Evolutionary conservation across 129 eudicot genomes (phyloP).

Genomic region (Silybum marianum): DNA sequence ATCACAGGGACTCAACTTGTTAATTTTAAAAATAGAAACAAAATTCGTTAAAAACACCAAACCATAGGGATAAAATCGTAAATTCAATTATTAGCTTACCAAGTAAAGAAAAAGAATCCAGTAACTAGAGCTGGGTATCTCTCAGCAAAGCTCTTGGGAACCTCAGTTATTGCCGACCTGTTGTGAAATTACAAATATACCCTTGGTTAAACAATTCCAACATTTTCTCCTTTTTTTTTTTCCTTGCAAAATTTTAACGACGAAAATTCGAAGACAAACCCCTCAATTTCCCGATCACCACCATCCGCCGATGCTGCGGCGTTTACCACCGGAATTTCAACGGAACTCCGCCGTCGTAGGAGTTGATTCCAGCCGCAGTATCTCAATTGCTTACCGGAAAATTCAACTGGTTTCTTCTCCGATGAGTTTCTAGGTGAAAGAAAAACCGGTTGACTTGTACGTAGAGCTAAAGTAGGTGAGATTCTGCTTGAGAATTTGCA

Average conservation of each 20-base stretch:
- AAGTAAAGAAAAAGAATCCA: conserved; percentile 65
- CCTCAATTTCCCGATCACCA: conserved; percentile 52
- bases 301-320: conserved; percentile 71
- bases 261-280: conserved; percentile 41
- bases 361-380: conserved; percentile 42
- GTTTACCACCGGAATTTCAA: conserved; percentile 33
- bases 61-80: not conserved
- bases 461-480: conserved; percentile 31
- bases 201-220: not conserved
- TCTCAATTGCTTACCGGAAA: conserved; percentile 40
- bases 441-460: conserved; percentile 32
- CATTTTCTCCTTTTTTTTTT: not conserved
- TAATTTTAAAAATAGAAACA: not conserved
- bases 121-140: conserved; percentile 54
- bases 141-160: conserved; percentile 50
- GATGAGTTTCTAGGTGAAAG: conserved; percentile 26
- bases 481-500: conserved; percentile 20
- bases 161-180: conserved; percentile 39
- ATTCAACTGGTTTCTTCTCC: conserved; percentile 27
- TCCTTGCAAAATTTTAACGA: not conserved
- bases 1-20: not conserved
- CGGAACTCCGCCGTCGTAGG: conserved; percentile 35
- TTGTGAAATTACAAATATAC: not conserved
- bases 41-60: not conserved
- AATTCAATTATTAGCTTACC: conserved; percentile 35